Percentiles rank a stretch among this genome's conserved stretches.
Conservation (phyloP, 148 eudicot genomes). For the Heliamphora exappendiculata region DNA sequence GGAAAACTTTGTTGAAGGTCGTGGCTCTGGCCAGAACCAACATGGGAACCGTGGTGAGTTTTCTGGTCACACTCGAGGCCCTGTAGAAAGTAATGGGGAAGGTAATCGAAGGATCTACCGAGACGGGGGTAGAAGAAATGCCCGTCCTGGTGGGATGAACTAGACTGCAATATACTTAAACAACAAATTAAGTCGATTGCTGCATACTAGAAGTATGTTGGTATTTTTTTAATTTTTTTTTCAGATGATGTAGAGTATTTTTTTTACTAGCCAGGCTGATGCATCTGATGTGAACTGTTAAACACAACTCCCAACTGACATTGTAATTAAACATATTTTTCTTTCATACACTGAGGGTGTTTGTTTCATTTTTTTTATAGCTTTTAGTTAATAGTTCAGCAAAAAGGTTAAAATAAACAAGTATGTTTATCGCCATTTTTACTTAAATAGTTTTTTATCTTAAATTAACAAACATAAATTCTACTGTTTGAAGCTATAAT, state of each 20-base stretch:
- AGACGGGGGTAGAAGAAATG: constrained; percentile 26
- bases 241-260: not conserved
- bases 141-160: constrained; percentile 15
- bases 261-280: constrained; percentile 3
- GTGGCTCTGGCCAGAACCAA: constrained; percentile 27
- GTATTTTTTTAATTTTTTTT: not conserved
- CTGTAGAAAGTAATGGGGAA: constrained; percentile 13
- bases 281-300: not conserved
- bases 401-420: no score
- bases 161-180: not conserved
- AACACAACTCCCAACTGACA: not conserved
- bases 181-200: not conserved
- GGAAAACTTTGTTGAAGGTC: constrained; percentile 35
- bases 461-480: no score
- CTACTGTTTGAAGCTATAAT: no score
- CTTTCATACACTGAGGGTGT: not conserved
- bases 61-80: constrained; percentile 20
- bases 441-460: no score
- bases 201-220: constrained; percentile 1
- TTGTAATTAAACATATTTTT: not conserved
- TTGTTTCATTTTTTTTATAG: no score
- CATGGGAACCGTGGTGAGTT: constrained; percentile 16
- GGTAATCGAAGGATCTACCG: constrained; percentile 18
- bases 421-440: no score
- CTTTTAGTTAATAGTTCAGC: no score